Base-by-base conservation (phyloP, 1,284 basidiomycete genomes). In the Schizopora paradoxa region DNA sequence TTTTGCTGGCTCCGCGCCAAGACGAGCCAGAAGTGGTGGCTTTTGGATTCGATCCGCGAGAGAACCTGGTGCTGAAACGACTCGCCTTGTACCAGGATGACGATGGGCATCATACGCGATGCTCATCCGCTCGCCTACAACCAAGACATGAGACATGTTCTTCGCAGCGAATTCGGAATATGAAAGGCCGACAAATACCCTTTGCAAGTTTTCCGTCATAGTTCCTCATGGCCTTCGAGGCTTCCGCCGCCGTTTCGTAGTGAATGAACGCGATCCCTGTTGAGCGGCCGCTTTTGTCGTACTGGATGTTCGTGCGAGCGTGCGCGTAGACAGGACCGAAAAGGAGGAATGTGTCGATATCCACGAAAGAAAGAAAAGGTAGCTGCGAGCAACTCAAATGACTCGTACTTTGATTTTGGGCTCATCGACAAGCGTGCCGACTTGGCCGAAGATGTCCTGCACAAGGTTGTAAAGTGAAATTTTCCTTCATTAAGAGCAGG, bases 211-310 rank as follows among this genome's bases (percentile, higher is more conserved):
- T 87, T 38, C 91, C 91, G 61, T 95, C 78, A 54, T 88, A 91
- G 58, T 91, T 84, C 56, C 85, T 85, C 67, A 89, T 89, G 38
- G 93, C 94, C 52, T 76, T 71, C 42, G 81, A 79, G 22, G 94
- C 94, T 61, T 96, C 86, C 47, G 76, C 74, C 5, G 77, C 61
- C 3, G 80, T 86, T 62, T 89, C 82, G 68, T 84, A 97, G n/a
- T 82, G 74, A 61, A 97, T 73, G 53, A 82, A 77, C 22, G 90
- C 94, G 47, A 79, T 72, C 50, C 94, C 94, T 22, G 79, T 82
- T 39, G 94, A 96, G 61, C 94, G 87, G 56, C 94, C 94, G 58
- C 91, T 94, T 60, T 86, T 84, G 71, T 97, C 94, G 69, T 93
- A 98, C 93, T 96, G 62, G 62, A 65, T 66, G 64, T 64, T 63